phyloP scores from a whole-genome alignment of 192 early-diverging fungal species.

The Coemansia sp. region DNA sequence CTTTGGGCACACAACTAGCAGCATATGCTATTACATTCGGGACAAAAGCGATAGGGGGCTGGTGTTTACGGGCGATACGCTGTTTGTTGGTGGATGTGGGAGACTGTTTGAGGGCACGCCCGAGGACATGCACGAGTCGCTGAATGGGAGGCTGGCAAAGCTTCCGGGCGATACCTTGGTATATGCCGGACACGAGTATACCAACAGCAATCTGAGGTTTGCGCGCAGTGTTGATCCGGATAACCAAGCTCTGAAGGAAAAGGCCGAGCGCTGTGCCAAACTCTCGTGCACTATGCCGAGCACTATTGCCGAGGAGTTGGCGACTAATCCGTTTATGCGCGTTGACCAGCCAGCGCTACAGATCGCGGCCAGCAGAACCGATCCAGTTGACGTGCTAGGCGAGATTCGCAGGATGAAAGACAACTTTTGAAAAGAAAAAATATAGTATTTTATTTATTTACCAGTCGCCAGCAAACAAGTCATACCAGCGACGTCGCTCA shows the following conservation, averaged over 20 bases:
- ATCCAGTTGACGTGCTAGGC: slow-evolving; percentile 78
- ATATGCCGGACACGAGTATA: slow-evolving; percentile 96
- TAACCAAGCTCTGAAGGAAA: slow-evolving; percentile 69
- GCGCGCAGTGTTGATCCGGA: slow-evolving; percentile 76
- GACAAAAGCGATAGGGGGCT: slow-evolving; percentile 60
- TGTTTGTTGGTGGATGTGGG: slow-evolving; percentile 87
- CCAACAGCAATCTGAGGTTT: slow-evolving; percentile 72
- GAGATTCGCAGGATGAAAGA: slow-evolving; percentile 83
- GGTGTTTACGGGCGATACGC: slow-evolving; percentile 90
- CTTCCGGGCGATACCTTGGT: slow-evolving; percentile 84
- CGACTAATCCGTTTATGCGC: slow-evolving; percentile 90
- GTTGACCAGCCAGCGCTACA: slow-evolving; percentile 68
- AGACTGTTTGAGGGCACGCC: slow-evolving; percentile 93
- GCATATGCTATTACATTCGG: slow-evolving; percentile 81
- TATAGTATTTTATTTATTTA: not conserved
- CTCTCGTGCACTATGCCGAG: slow-evolving; percentile 75
- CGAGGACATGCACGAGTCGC: slow-evolving; percentile 80
- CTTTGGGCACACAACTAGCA: slow-evolving; percentile 86
- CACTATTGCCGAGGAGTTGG: slow-evolving; percentile 85
- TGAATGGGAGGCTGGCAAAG: slow-evolving; percentile 65
- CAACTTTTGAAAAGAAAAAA: slow-evolving; percentile 46
- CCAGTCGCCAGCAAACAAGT: slow-evolving; percentile 29
- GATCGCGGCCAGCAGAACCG: slow-evolving; percentile 59
- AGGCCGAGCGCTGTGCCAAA: slow-evolving; percentile 64
- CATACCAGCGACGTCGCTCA: slow-evolving; percentile 46